A percentile compares a stretch with the other conserved stretches of the same genome.
phyloP scores from a whole-genome alignment of 1,284 basidiomycete species.

The Ustilago cynodontis region DNA sequence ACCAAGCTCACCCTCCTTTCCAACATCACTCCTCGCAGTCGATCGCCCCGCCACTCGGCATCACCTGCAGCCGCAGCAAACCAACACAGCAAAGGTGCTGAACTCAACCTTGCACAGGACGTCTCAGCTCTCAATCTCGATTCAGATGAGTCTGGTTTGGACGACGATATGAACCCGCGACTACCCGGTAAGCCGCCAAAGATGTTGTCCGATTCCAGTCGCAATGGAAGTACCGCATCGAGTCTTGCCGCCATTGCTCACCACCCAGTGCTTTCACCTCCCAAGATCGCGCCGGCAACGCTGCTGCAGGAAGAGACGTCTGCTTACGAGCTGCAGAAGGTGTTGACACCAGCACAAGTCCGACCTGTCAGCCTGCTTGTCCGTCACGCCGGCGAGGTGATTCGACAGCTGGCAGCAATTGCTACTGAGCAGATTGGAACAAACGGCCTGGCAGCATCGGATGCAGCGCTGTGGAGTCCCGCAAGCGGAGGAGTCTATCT shows the following conservation, averaged over 20 bases:
- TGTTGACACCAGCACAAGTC: conserved; percentile 24
- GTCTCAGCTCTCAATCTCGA: conserved; percentile 37
- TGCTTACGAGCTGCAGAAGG: conserved; percentile 50
- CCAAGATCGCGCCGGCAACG: conserved; percentile 25
- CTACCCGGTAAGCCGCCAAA: conserved; percentile 50
- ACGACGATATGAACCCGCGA: conserved; percentile 37
- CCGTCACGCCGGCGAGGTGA: conserved; percentile 50
- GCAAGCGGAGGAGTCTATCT: conserved; percentile 25
- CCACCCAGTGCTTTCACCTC: conserved; percentile 38
- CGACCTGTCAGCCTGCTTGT: conserved; percentile 35
- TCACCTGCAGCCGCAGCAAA: neutral
- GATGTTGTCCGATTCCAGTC: conserved; percentile 4
- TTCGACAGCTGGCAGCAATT: conserved; percentile 45
- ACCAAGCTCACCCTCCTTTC: conserved; percentile 51
- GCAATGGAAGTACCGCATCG: conserved; percentile 4
- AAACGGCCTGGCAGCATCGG: conserved; percentile 44
- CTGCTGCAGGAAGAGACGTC: conserved; percentile 45
- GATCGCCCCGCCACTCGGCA: conserved; percentile 23
- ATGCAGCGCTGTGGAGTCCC: conserved; percentile 23
- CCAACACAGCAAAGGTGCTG: conserved; percentile 14
- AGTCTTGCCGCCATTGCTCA: conserved; percentile 28
- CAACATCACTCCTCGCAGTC: conserved; percentile 35
- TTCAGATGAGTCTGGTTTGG: conserved; percentile 50
- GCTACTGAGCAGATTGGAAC: conserved; percentile 52
- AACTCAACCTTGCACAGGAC: conserved; percentile 19